Evolutionary conservation across 805 yeast genomes (phyloP).

Genomic region (Saccharomycopsis babjevae): DNA sequence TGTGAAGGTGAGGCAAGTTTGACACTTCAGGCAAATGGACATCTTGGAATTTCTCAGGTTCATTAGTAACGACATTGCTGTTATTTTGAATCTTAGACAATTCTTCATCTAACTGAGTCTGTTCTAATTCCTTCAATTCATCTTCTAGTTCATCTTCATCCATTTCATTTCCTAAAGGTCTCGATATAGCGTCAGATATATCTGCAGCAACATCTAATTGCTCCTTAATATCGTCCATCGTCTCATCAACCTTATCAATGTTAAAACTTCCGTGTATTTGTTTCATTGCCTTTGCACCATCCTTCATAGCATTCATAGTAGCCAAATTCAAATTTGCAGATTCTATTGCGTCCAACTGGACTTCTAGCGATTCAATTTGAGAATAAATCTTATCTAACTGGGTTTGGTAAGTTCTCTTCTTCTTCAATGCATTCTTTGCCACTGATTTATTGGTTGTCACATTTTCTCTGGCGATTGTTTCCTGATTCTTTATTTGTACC

Average conservation of each 20-base stretch:
- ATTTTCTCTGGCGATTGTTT: conserved; percentile 65
- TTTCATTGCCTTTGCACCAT: conserved; percentile 95
- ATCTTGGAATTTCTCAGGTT: conserved; percentile 12
- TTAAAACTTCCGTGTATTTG: conserved; percentile 90
- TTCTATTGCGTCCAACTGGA: conserved; percentile 84
- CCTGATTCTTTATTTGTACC: conserved; percentile 75
- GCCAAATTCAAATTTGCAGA: conserved; percentile 93
- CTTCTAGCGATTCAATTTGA: conserved; percentile 83
- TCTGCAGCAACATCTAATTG: conserved; percentile 94
- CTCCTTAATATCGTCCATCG: conserved; percentile 97
- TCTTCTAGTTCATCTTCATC: conserved; percentile 94
- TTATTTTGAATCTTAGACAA: conserved; percentile 24
- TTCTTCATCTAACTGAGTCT: conserved; percentile 60
- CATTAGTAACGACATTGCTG: conserved; percentile 4
- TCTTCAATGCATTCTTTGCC: conserved; percentile 80
- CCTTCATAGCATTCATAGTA: conserved; percentile 98
- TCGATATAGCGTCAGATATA: conserved; percentile 88
- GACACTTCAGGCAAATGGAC: conserved; percentile 40
- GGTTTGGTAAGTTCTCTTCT: conserved; percentile 72
- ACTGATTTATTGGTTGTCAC: conserved; percentile 58
- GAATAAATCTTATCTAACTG: conserved; percentile 73
- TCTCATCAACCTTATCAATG: conserved; percentile 91
- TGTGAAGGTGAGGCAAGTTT: conserved; percentile 24
- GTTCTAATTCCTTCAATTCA: conserved; percentile 80
- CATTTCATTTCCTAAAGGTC: conserved; percentile 79